Percentiles rank a stretch among this genome's conserved stretches.
phyloP scores from a whole-genome alignment of 495 filamentous ascomycete species.

The Penicillium lividum region DNA sequence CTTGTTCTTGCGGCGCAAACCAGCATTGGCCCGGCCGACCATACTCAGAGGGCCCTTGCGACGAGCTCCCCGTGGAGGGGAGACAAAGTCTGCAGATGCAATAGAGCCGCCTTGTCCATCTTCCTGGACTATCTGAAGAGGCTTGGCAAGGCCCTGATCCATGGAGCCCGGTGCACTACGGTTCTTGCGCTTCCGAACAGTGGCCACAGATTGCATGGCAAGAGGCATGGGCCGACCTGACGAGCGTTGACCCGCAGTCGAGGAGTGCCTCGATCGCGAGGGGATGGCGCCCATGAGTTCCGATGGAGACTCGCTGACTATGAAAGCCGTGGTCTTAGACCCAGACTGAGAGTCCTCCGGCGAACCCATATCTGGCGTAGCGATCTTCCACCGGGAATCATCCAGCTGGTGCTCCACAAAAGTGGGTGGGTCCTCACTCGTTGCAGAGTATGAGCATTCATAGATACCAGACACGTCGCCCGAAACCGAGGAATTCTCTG shows the following conservation, averaged over 20 bases:
- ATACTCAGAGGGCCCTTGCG: slow-evolving; percentile 49
- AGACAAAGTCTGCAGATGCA: slow-evolving; percentile 51
- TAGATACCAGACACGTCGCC: slow-evolving; percentile 38
- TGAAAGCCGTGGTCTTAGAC: slow-evolving; percentile 38
- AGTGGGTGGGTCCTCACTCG: slow-evolving; percentile 35
- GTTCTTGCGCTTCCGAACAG: slow-evolving; percentile 46
- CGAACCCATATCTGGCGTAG: slow-evolving; percentile 27
- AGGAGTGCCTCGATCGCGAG: slow-evolving; percentile 30
- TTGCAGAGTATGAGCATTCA: slow-evolving; percentile 41
- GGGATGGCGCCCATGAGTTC: slow-evolving; percentile 34
- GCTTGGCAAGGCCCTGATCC: slow-evolving; percentile 36
- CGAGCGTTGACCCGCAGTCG: slow-evolving; percentile 29
- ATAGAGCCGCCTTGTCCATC: slow-evolving; percentile 50
- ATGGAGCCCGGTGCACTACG: slow-evolving; percentile 32
- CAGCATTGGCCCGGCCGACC: slow-evolving; percentile 48
- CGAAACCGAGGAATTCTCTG: slow-evolving; percentile 43
- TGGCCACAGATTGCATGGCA: slow-evolving; percentile 38
- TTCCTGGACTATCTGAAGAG: slow-evolving; percentile 50
- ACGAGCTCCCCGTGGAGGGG: slow-evolving; percentile 47
- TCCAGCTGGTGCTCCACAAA: slow-evolving; percentile 37
- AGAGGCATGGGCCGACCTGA: slow-evolving; percentile 34
- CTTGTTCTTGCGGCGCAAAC: slow-evolving; percentile 49
- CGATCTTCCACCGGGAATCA: slow-evolving; percentile 38
- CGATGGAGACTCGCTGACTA: slow-evolving; percentile 40
- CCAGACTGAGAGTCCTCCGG: slow-evolving; percentile 29